A percentile compares a stretch with the other conserved stretches of the same genome.
Evolutionary conservation across 345 rosid species (phyloP).

Genomic region (Iberis pinnata): DNA sequence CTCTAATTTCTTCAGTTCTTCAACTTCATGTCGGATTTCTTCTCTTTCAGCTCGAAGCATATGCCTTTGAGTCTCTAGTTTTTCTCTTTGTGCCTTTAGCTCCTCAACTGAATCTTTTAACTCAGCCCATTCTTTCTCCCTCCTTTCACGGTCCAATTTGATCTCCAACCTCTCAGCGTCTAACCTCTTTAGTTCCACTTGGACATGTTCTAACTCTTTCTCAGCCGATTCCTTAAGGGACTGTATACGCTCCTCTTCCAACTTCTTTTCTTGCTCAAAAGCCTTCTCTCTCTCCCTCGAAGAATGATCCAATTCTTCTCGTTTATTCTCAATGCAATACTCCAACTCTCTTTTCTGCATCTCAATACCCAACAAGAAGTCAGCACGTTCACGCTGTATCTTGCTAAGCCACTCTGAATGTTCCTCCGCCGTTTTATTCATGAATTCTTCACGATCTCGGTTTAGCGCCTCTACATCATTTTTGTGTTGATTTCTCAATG

Average conservation of each 20-base stretch:
- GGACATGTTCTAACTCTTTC: constrained; percentile 64
- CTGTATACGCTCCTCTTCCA: constrained; percentile 50
- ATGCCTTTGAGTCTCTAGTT: constrained; percentile 76
- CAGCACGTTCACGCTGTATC: constrained; percentile 76
- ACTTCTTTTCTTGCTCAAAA: constrained; percentile 74
- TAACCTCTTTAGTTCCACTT: constrained; percentile 67
- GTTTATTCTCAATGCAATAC: constrained; percentile 58
- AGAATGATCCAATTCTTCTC: constrained; percentile 72
- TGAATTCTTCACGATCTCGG: constrained; percentile 74
- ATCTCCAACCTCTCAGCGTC: constrained; percentile 73
- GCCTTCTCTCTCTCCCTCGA: constrained; percentile 65
- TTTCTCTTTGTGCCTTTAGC: constrained; percentile 65
- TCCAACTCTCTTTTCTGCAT: constrained; percentile 78
- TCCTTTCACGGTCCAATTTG: constrained; percentile 67
- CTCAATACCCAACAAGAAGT: constrained; percentile 72
- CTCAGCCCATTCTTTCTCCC: constrained; percentile 77
- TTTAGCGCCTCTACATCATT: constrained; percentile 53
- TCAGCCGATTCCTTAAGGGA: constrained; percentile 56
- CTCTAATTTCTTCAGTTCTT: constrained; percentile 64
- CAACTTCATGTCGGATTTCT: constrained; percentile 57
- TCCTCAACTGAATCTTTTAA: constrained; percentile 69
- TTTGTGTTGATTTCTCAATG: constrained; percentile 57
- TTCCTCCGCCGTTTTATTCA: constrained; percentile 67
- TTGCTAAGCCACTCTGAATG: constrained; percentile 80
- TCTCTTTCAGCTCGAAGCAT: constrained; percentile 66